Base-by-base conservation (phyloP, 495 filamentous ascomycete species). In the Tuber indicum region DNA sequence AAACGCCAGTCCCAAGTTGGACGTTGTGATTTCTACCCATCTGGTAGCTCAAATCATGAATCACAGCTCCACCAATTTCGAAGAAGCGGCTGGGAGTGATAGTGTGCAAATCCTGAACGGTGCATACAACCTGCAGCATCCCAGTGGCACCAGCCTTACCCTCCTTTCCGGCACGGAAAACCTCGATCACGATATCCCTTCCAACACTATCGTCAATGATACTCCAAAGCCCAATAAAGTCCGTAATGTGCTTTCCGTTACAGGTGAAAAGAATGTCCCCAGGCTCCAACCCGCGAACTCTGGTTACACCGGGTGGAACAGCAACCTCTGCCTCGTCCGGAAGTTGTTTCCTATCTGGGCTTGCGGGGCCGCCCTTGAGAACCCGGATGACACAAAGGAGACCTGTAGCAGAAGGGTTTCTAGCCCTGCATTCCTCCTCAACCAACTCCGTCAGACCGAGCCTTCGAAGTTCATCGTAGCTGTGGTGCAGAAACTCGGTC, bases 131-230 rank as follows among this genome's bases (percentile, higher is more conserved):
- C 39, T 82, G 77, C 41, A 82, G 42, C 70, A 76, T 83, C 0
- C 81, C 78, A 26, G 78, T 75, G 17, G 81, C 71, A 9, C 81
- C 78, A 21, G 74, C 47, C 43, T 46, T 47, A 0, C 75, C 81
- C 52, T 84, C 77, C 71, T 83, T 83, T 32, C 82, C 82, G 8
- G 81, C 76, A 32, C 82, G 74, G 21, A 83, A 83, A 46, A 84
- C 75, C 21, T 80, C 79, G 17, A 84, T 49, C 43, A 78, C 73
- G 47, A 84, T 84, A 73, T 83, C 79, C 43, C 78, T n/a, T 23
- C 76, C 82, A 75, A 84, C 82, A 39, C 70, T 75, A n/a, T 84
- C 82, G 73, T 84, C 82, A 76, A 84, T 84, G n/a, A 84, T 84
- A 10, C 78, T 79, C 82, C 82, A 84, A 43, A 84, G 72, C 44